These are phyloP conservation scores for Podila epigama DNA, from an alignment of 192 early-diverging fungal species.

Conservation along the genomic window DNA sequence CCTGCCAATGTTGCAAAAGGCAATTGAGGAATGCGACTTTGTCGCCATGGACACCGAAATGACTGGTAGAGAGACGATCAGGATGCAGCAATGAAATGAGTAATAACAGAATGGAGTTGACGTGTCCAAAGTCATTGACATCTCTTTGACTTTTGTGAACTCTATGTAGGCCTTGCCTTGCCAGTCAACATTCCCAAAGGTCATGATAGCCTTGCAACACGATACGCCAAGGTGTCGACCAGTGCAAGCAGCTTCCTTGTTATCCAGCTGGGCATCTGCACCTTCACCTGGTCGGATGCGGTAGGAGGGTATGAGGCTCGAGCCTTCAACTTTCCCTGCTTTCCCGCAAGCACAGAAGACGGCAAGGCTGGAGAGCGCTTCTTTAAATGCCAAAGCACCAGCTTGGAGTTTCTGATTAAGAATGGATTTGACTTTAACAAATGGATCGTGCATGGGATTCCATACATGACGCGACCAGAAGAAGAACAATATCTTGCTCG, in stretches of 20 bases:
- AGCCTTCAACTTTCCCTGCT: constrained; percentile 92
- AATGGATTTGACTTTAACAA: constrained; percentile 94
- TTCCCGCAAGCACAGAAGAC: constrained; percentile 65
- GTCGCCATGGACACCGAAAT: constrained; percentile 86
- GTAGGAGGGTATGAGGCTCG: constrained; percentile 69
- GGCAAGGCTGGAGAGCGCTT: constrained; percentile 58
- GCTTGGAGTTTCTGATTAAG: constrained; percentile 76
- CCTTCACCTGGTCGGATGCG: constrained; percentile 73
- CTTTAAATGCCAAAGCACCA: constrained; percentile 55
- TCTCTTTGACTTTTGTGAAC: not conserved
- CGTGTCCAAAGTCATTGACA: not conserved
- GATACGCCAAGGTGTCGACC: constrained; percentile 22
- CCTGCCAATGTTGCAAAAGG: constrained; percentile 66
- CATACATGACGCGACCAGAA: constrained; percentile 70
- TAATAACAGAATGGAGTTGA: not conserved
- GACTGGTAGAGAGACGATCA: constrained; percentile 59
- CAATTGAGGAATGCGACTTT: constrained; percentile 74
- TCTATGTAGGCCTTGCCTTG: constrained; percentile 12
- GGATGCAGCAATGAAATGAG: not conserved
- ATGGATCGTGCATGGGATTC: constrained; percentile 81
- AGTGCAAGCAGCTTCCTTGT: constrained; percentile 56
- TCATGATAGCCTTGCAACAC: constrained; percentile 34
- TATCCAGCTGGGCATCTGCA: constrained; percentile 85
- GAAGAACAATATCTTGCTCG: constrained; percentile 46
- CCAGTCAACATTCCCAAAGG: constrained; percentile 16